Evolutionary conservation across 2,329 filamentous ascomycete species (phyloP).

Genomic region (Trichocomaceae sp.): DNA sequence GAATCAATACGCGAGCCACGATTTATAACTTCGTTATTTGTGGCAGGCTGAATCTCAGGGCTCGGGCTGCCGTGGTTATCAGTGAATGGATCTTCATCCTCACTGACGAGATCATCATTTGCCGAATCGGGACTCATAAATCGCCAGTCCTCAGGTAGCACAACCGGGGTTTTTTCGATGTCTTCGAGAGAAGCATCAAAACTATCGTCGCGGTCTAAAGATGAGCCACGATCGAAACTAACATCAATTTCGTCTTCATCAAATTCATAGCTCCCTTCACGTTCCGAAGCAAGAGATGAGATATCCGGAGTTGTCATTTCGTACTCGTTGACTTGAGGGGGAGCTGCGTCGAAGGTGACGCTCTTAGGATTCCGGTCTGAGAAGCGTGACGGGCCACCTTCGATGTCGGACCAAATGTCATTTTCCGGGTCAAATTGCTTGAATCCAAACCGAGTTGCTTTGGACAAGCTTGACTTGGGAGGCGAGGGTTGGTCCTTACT

Average conservation of each 20-base stretch:
- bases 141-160: constrained; percentile 94
- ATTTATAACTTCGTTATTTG: constrained; percentile 21
- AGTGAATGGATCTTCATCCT: constrained; percentile 62
- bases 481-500: constrained; percentile 71
- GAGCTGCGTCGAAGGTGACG: constrained; percentile 90
- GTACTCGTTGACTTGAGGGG: constrained; percentile 93
- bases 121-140: constrained; percentile 62
- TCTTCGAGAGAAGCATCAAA: constrained; percentile 95
- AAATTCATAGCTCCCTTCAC: constrained; percentile 88
- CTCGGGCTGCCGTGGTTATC: constrained; percentile 59
- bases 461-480: constrained; percentile 80
- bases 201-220: constrained; percentile 68
- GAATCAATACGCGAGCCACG: constrained; percentile 62
- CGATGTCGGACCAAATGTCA: constrained; percentile 61
- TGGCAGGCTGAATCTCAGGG: constrained; percentile 51
- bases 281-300: constrained; percentile 81
- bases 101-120: constrained; percentile 48
- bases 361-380: constrained; percentile 62
- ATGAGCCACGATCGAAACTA: constrained; percentile 53
- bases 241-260: constrained; percentile 65
- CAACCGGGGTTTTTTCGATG: constrained; percentile 93
- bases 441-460: constrained; percentile 51
- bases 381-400: constrained; percentile 61
- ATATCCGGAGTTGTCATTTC: constrained; percentile 95
- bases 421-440: constrained; percentile 64